Evolutionary conservation across 257 asterid genomes (phyloP), one percentile per base, ranked within the genome.

Genomic region (Salvia miltiorrhiza): DNA sequence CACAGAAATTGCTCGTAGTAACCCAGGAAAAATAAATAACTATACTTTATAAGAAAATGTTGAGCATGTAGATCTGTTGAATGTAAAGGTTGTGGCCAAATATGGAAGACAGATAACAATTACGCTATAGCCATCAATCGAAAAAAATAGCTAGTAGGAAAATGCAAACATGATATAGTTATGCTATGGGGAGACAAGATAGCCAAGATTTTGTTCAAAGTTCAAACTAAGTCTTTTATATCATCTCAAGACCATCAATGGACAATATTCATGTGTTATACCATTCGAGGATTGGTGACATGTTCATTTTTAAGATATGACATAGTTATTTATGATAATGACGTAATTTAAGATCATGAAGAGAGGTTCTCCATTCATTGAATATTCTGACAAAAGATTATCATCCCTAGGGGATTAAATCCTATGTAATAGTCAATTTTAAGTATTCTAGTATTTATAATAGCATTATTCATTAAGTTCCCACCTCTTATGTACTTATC

Each of bases 181-280:
- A 62, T 32, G 60, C 65, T 28, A 35, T 52, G 59, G 28, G 40
- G 43, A 30, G 39, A 63, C 60, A 62, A 63, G 47, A 52, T 44
- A 23, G 0, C 20, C 44, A 32, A 47, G 14, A 48, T 19, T 13
- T n/a, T n/a, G n/a, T n/a, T n/a, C n/a, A n/a, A n/a, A n/a, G 16
- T 33, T 41, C 37, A 48, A 21, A 23, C 69, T 14, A 43, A 35
- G 54, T 33, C 45, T 35, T 23, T 16, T 55, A 47, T 21, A 62
- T 20, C 41, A 44, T 52, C 78, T 45, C 62, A 49, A 49, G 57
- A 56, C 39, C 70, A 56, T 45, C 59, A 43, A 53, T 20, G 53
- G 14, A 62, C 14, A 62, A 32, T 14, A 54, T 26, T 21, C 52
- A 1, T 24, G 4, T 54, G 37, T 26, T 10, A 11, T 10, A 54